Evolutionary conservation across 1,284 basidiomycete species (phyloP), one percentile per base, ranked within the genome.

Genomic region (Agaricales sp.): DNA sequence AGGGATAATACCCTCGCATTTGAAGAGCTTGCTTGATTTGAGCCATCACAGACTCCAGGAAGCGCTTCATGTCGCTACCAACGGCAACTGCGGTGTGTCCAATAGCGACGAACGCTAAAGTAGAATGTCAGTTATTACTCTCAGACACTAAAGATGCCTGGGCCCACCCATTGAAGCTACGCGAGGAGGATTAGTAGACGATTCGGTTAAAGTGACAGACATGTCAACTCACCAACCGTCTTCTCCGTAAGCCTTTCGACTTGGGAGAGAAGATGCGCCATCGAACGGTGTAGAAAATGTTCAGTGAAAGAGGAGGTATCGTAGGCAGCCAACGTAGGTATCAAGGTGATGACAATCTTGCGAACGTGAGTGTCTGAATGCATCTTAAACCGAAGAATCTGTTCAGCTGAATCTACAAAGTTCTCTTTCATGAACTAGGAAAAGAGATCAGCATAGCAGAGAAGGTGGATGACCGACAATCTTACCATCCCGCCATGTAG

Each of bases 31-130:
- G 77, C 65, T 97, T 97, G 61, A 98, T 90, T 51, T 92, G 87
- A 47, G 71, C 69, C 78, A 99, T 89, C 51, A 98, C 90, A 2
- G 86, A 81, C 53, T 99, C 95, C 45, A 99, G 78, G 67, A 97
- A 99, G 1, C 86, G 85, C 60, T 94, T 92, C 89, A 99, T 98
- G 55, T 93, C 91, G 54, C 90, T 89, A 22, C 87, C 86, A 47
- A 99, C 90, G 45, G 92, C 89, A 25, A 82, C 82, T 1, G 95
- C 91, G 35, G 97, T 90, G 58, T 97, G 92, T 1, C 96, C 96
- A 55, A 99, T 94, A 1, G 96, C 93, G 58, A 96, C 86, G 63
- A 97, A 98, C 0, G 94, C 92, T 87, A 53, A 2, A 26, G 30
- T 37, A 37, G 16, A 37, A n/a, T n/a, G 53, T 3, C n/a, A n/a